phyloP scores from a whole-genome alignment of 73 alveolate genomes.

The Stentor roeselii region DNA sequence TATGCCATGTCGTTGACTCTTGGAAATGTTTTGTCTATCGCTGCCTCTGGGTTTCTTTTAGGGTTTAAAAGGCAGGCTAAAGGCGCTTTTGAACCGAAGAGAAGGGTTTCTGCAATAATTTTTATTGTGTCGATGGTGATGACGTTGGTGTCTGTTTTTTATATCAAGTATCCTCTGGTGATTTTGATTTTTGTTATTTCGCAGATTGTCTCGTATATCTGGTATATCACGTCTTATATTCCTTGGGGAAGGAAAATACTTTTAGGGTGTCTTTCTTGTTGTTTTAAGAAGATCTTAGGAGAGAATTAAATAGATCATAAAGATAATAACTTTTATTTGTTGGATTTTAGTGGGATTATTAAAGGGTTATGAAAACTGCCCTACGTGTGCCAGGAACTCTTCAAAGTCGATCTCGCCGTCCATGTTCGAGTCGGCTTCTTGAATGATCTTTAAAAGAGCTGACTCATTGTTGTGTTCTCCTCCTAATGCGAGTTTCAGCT shows the following conservation, averaged over 20 bases:
- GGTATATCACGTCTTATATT: constrained; percentile 78
- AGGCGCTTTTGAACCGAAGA: constrained; percentile 67
- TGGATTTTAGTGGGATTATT: too few species aligned
- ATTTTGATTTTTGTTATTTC: constrained; percentile 60
- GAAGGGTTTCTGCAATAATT: constrained; percentile 65
- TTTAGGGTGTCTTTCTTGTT: constrained; percentile 58
- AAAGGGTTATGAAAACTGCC: too few species aligned
- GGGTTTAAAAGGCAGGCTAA: constrained; percentile 73
- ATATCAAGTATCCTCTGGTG: constrained; percentile 48
- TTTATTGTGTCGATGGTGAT: constrained; percentile 59
- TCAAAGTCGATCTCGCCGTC: too few species aligned
- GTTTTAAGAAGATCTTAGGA: too few species aligned
- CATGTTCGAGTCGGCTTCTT: too few species aligned
- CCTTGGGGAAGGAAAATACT: constrained; percentile 83
- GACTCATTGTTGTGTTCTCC: too few species aligned
- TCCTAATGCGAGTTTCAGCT: too few species aligned
- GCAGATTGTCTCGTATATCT: constrained; percentile 67
- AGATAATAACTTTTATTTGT: too few species aligned
- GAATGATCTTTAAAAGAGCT: too few species aligned
- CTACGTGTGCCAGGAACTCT: too few species aligned
- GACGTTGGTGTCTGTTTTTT: constrained; percentile 61
- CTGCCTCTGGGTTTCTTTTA: constrained; percentile 74
- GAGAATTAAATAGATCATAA: too few species aligned
- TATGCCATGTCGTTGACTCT: constrained; percentile 78
- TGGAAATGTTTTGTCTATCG: constrained; percentile 68